phyloP scores from a whole-genome alignment of 495 filamentous ascomycete species.

The Podospora fimiseda region DNA sequence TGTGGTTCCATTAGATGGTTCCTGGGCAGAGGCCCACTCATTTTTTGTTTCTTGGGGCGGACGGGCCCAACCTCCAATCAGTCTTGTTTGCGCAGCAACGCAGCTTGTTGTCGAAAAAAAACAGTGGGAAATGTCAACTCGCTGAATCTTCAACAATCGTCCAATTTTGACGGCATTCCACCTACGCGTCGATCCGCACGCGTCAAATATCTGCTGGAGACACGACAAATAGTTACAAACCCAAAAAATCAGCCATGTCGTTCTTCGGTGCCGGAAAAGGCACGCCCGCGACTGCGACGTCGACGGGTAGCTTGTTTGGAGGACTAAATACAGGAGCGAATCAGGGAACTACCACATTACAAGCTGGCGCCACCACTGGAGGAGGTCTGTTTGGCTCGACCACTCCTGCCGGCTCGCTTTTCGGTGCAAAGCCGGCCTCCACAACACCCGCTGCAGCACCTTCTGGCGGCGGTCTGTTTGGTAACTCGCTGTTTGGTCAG shows the following conservation, averaged over 20 bases:
- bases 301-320: conserved; percentile 10
- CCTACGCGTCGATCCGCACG: conserved; percentile 1
- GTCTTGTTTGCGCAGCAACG: neutral
- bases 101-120: conserved; percentile 1
- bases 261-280: conserved; percentile 11
- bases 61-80: neutral
- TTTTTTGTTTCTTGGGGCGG: neutral
- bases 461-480: conserved; percentile 14
- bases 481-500: conserved; percentile 6
- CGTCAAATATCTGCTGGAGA: neutral
- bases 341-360: neutral
- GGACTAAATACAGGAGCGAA: neutral
- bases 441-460: conserved; percentile 1
- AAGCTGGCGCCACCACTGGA: neutral
- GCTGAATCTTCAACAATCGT: neutral
- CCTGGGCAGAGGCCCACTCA: neutral
- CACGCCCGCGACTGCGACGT: conserved; percentile 11
- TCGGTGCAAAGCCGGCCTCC: conserved; percentile 8
- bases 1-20: neutral
- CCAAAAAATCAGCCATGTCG: conserved; percentile 1
- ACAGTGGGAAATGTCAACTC: neutral
- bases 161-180: neutral
- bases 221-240: neutral
- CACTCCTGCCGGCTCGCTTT: conserved; percentile 10
- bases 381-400: conserved; percentile 1